Evolutionary conservation across 2,329 filamentous ascomycete genomes (phyloP), one percentile per base, ranked within the genome.

Genomic region (Neonectria sp.): DNA sequence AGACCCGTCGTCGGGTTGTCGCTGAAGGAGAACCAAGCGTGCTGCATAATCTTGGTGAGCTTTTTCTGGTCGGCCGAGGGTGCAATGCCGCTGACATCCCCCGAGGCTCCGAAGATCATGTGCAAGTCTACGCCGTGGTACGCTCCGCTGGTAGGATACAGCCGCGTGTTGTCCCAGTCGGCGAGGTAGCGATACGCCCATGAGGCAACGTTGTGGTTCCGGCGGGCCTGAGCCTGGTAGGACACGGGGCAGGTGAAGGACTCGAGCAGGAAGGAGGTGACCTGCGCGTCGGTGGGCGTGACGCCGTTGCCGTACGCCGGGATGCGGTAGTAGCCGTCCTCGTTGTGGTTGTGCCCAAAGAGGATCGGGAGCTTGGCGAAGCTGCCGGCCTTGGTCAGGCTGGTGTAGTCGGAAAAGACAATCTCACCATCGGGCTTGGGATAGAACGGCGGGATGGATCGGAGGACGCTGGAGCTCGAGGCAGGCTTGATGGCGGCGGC

Each of bases 61-160:
- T 70, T 33, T 12, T 68, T 70, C 69, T 85, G 81, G 0, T 73
- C 67, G 0, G 63, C 57, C 0, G 73, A 73, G 7, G 79, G 73
- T 0, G 76, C 70, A 11, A 84, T 72, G 2, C 81, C 83, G 55
- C 79, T 83, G 46, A 84, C 79, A 25, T 80, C 78, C 3, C 63
- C 76, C 1, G 80, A 81, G 2, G 77, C 81, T 1, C 83, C 83
- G 64, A 86, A 85, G 17, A 86, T 75, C 81, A 86, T 85, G 63
- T 84, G 81, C 58, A 86, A 58, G 35, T 86, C 85, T 1, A 80
- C 79, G 0, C 83, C 86, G 56, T 88, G 86, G 68, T 86, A 88
- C 0, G 84, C 83, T 4, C 84, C 83, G 46, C 83, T 85, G 6
- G 77, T 79, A 0, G 79, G 78, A 60, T 83, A 85, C 27, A 87